Conservation (phyloP, 805 yeast species). For the Maudiozyma serrabonitensis region DNA sequence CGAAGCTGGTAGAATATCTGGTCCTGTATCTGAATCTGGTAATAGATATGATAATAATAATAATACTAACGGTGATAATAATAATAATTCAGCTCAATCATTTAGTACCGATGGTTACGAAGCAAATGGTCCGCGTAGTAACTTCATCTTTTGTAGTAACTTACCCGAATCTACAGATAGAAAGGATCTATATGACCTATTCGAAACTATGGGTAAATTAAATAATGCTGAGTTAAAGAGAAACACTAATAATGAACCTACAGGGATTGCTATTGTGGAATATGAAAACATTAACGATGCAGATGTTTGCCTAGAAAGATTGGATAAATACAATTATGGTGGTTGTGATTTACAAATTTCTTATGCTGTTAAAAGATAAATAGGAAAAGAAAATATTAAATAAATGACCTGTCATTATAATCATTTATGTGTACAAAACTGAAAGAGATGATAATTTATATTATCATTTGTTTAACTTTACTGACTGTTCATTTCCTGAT, state of each 20-base stretch:
- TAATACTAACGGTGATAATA: not conserved
- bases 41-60: not conserved
- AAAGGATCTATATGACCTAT: conserved; percentile 74
- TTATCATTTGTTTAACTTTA: no score
- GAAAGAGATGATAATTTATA: no score
- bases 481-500: not conserved
- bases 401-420: no score
- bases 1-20: conserved; percentile 3
- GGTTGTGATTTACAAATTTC: conserved; percentile 61
- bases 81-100: conserved; percentile 11
- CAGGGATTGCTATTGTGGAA: conserved; percentile 80
- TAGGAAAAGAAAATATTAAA: not conserved
- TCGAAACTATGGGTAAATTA: conserved; percentile 75
- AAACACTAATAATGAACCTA: conserved; percentile 51
- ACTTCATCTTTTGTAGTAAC: conserved; percentile 59
- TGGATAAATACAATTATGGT: conserved; percentile 78
- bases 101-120: conserved; percentile 59
- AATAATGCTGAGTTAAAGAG: conserved; percentile 66
- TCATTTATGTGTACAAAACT: not conserved
- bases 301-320: conserved; percentile 60
- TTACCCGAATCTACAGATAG: conserved; percentile 85
- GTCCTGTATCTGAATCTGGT: not conserved
- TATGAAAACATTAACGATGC: conserved; percentile 61
- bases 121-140: conserved; percentile 53
- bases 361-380: conserved; percentile 39